A percentile compares a stretch with the other conserved stretches of the same genome.
These are phyloP conservation scores for Diphasiastrum complanatum DNA, from an alignment of 83 land plant genomes.

Conservation along the genomic window DNA sequence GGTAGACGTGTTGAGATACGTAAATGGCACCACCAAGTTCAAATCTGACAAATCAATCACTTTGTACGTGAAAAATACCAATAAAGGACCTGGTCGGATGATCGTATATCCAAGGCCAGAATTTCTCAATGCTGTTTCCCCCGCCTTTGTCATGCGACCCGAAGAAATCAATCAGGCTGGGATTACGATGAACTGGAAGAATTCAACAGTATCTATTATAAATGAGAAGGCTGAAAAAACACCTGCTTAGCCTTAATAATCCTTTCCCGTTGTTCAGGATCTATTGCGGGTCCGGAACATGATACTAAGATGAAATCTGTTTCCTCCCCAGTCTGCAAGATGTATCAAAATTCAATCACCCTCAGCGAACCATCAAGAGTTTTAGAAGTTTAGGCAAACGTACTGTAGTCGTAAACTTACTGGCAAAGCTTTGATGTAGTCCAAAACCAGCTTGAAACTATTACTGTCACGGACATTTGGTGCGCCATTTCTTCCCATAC, in stretches of 20 bases:
- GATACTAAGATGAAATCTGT: slow-evolving; percentile 93
- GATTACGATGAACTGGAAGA: neutral
- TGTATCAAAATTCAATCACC: neutral
- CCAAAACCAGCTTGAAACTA: slow-evolving; percentile 78
- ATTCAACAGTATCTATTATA: neutral
- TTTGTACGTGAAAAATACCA: slow-evolving; percentile 61
- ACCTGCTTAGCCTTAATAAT: slow-evolving; percentile 92
- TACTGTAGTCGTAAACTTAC: slow-evolving; percentile 29
- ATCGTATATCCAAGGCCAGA: slow-evolving; percentile 98
- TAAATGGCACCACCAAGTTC: no score
- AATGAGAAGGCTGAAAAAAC: neutral
- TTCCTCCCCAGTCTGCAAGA: slow-evolving; percentile 81
- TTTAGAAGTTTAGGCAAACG: neutral
- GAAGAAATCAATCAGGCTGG: neutral
- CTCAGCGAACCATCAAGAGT: neutral
- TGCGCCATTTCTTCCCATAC: no score
- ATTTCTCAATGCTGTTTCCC: slow-evolving; percentile 80
- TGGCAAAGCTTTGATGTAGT: slow-evolving; percentile 91
- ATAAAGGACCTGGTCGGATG: slow-evolving; percentile 84
- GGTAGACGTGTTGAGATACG: no score
- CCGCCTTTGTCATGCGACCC: slow-evolving; percentile 42
- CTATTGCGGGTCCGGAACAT: slow-evolving; percentile 81
- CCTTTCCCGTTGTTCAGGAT: slow-evolving; percentile 57
- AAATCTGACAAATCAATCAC: no score
- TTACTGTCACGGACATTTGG: slow-evolving; percentile 28